Evolutionary conservation across 176 grass and related monocot species (phyloP).

Genomic region (Saccharum officinarum): DNA sequence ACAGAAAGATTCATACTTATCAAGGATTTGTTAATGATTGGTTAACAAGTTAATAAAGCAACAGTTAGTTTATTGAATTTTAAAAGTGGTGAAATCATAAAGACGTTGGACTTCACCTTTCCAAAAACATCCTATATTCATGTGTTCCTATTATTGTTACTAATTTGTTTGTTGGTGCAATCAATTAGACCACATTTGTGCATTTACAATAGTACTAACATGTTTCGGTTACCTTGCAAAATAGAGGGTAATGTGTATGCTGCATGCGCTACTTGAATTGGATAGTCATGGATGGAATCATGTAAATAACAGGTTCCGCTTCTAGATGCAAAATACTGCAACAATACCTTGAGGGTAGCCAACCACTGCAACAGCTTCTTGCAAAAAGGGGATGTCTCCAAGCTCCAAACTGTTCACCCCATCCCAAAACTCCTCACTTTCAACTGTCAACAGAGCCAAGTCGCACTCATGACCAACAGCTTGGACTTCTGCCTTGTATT

Average conservation of each 20-base stretch:
- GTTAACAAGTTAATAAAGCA: constrained; percentile 8
- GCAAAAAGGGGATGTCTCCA: constrained; percentile 91
- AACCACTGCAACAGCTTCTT: constrained; percentile 95
- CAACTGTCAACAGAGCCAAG: constrained; percentile 79
- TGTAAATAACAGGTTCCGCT: constrained; percentile 17
- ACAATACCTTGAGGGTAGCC: constrained; percentile 91
- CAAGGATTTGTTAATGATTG: neutral
- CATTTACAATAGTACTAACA: neutral
- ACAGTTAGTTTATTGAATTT: neutral
- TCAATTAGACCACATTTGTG: constrained; percentile 18
- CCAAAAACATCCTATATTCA: neutral
- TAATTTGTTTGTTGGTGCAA: neutral
- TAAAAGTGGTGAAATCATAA: constrained; percentile 8
- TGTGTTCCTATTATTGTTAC: constrained; percentile 11
- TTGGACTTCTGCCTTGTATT: constrained; percentile 91
- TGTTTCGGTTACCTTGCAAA: neutral
- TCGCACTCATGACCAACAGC: constrained; percentile 96
- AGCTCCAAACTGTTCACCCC: constrained; percentile 88
- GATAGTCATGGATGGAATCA: neutral
- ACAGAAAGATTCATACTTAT: neutral
- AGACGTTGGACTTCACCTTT: neutral
- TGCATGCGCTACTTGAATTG: neutral
- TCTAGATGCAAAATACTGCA: constrained; percentile 24
- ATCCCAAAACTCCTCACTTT: constrained; percentile 95
- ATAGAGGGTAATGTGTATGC: constrained; percentile 6